Conservation (phyloP, 139 green algal genomes). For the Haematococcus sp. region DNA sequence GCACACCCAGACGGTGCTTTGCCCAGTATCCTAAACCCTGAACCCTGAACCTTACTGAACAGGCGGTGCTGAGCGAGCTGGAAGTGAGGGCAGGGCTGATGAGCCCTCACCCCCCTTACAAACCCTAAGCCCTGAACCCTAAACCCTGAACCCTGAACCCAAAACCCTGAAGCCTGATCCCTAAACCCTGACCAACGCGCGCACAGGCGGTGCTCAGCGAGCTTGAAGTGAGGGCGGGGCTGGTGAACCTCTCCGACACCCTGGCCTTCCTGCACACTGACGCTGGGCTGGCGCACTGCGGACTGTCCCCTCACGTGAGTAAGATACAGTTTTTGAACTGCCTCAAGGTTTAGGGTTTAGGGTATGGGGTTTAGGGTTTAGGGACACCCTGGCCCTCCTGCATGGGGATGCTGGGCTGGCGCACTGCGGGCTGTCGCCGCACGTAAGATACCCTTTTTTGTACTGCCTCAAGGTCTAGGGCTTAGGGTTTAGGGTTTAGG, state of each 20-base stretch:
- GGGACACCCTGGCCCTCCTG: conserved; percentile 78
- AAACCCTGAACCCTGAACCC: no score
- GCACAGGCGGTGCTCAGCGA: conserved; percentile 36
- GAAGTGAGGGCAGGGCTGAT: conserved; percentile 78
- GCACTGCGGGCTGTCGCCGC: conserved; percentile 66
- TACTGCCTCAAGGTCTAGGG: neutral
- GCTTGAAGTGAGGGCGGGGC: conserved; percentile 83
- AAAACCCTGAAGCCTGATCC: no score
- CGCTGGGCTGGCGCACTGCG: conserved; percentile 71
- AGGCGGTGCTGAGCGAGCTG: neutral
- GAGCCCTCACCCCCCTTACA: no score
- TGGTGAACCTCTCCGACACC: conserved; percentile 68
- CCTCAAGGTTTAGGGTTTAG: no score
- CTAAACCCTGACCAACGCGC: no score
- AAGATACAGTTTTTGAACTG: no score
- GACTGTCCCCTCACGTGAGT: conserved; percentile 47
- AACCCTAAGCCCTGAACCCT: neutral
- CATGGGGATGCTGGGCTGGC: conserved; percentile 70
- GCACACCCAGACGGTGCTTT: no score
- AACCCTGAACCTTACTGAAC: no score
- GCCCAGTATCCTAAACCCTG: no score
- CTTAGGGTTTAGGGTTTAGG: no score
- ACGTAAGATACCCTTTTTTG: no score
- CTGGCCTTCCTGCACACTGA: conserved; percentile 80
- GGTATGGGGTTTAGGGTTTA: no score